Base-by-base conservation (phyloP, 768 basidiomycete species). In the Rhodocollybia butyracea region DNA sequence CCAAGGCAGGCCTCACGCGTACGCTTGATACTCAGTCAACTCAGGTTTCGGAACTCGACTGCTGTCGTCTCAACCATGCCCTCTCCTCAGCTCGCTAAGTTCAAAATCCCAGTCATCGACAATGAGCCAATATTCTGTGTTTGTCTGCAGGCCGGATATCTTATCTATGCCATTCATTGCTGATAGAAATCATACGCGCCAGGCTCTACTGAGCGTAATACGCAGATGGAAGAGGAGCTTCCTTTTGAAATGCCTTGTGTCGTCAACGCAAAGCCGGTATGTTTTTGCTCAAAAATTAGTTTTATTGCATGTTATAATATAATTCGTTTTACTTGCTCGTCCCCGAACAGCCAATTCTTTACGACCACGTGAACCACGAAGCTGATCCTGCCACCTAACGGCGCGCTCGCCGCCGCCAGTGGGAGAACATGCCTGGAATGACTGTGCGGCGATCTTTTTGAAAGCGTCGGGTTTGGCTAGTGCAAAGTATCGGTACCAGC, bases 381-480 rank as follows among this genome's bases (percentile, higher is more conserved):
- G 94, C 95, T 12, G 89, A 94, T 56, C 76, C 84, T 40, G 84
- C 81, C 22, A 84, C 84, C 98, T 60, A 84, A 89, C 22, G 89
- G 89, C 31, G 91, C 95, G 12, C 81, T 98, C 34, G 82, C 82
- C 10, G 95, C 93, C 17, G 95, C 13, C 84, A 82, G 48, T 99
- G 97, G 97, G 97, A 98, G 75, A 78, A 81, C 46, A 75, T 98
- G 79, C 94, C 0, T 99, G 95, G 96, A 88, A 82, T 66, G 97
- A 99, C 70, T 84, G 95, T 32, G 97, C 97, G 2, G 93, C 97
- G 36, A 96, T 99, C 71, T 99, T 98, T 77, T 79, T 99, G 61
- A 97, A 96, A 71, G 97, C 97, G 4, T 97, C 97, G 22, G 97
- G 98, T 69, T 84, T 99, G 48, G 83, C 94, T 55, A 87, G 91